Evolutionary conservation across 2,329 filamentous ascomycete species (phyloP).

Genomic region (Fusarium sterilihyphosum): DNA sequence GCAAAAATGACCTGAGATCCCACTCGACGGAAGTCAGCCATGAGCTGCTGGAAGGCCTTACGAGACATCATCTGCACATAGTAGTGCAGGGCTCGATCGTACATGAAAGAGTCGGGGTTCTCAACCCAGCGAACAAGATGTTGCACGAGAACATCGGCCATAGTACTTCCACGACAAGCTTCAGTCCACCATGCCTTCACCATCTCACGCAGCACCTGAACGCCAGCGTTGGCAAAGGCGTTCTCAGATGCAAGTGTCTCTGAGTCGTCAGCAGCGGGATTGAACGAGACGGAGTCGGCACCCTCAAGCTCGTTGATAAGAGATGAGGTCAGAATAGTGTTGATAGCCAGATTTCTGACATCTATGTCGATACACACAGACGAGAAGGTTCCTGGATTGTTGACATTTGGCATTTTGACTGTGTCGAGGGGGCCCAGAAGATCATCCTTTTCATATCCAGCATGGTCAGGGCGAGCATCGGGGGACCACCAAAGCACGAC

Average conservation of each 20-base stretch:
- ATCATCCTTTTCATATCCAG: constrained; percentile 94
- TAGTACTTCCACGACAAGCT: constrained; percentile 86
- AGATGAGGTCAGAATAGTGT: constrained; percentile 95
- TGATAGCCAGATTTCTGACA: constrained; percentile 94
- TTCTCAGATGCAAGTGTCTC: constrained; percentile 81
- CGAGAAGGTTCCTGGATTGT: constrained; percentile 92
- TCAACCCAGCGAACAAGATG: constrained; percentile 98
- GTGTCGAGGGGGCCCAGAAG: constrained; percentile 83
- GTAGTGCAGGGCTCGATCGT: constrained; percentile 92
- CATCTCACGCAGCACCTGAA: constrained; percentile 94
- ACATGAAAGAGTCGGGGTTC: constrained; percentile 91
- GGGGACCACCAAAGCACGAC: constrained; percentile 98
- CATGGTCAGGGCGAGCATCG: constrained; percentile 89
- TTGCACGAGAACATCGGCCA: constrained; percentile 98
- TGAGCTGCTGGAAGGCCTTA: constrained; percentile 95
- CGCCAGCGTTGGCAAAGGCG: constrained; percentile 91
- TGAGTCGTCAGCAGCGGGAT: constrained; percentile 58
- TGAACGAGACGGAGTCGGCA: constrained; percentile 85
- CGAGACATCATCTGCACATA: constrained; percentile 99
- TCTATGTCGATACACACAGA: constrained; percentile 97
- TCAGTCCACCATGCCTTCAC: constrained; percentile 99
- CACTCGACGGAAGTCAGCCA: constrained; percentile 95
- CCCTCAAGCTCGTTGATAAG: constrained; percentile 97
- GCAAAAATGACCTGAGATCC: constrained; percentile 97
- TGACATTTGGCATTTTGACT: constrained; percentile 91